Evolutionary conservation across 2,329 filamentous ascomycete genomes (phyloP).

Genomic region (Fusarium nanum): DNA sequence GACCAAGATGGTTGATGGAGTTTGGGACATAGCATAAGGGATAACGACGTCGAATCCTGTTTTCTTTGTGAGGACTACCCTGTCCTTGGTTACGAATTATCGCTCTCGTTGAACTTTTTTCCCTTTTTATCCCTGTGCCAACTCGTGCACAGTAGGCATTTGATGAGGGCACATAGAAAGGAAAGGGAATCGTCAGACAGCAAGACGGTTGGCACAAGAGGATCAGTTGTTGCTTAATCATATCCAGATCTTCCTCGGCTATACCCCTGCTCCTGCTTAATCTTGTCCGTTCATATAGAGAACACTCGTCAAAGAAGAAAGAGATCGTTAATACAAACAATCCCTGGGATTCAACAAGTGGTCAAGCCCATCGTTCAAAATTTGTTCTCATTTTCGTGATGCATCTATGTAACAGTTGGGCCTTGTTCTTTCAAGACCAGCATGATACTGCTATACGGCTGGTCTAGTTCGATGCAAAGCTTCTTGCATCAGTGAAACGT

Average conservation of each 20-base stretch:
- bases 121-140: constrained; percentile 23
- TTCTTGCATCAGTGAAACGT: constrained; percentile 11
- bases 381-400: constrained; percentile 21
- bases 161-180: constrained; percentile 20
- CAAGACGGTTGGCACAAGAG: not conserved
- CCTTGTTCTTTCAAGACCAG: constrained; percentile 1
- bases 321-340: constrained; percentile 16
- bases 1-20: constrained; percentile 39
- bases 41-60: constrained; percentile 28
- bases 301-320: constrained; percentile 5
- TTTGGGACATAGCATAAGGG: constrained; percentile 37
- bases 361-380: constrained; percentile 1
- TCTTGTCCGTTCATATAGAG: constrained; percentile 6
- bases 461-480: constrained; percentile 20
- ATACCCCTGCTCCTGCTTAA: constrained; percentile 5
- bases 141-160: constrained; percentile 19
- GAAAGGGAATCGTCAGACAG: constrained; percentile 8
- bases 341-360: not conserved
- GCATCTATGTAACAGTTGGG: constrained; percentile 17
- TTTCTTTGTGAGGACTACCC: constrained; percentile 33
- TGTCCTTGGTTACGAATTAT: constrained; percentile 22
- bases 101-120: constrained; percentile 26
- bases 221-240: constrained; percentile 16
- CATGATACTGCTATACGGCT: not conserved
- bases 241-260: constrained; percentile 21